Evolutionary conservation across 805 yeast species (phyloP), one percentile per base, ranked within the genome.

Genomic region (Metschnikowia corniflorae): DNA sequence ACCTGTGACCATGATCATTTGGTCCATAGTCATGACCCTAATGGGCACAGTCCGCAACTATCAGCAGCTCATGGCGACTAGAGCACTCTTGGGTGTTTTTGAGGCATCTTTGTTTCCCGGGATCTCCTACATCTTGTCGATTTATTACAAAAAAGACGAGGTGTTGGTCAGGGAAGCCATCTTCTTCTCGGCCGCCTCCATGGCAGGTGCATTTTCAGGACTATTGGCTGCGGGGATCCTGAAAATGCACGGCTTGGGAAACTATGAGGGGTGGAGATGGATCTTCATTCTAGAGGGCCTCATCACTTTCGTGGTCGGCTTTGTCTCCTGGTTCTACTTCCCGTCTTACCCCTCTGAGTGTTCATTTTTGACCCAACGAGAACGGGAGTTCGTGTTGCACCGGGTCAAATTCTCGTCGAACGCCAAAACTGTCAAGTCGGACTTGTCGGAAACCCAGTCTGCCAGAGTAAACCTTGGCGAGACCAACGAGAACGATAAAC

Each of bases 191-290:
- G 77, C 82, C 33, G 80, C 88, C 3, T 75, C 82, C 46, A 66
- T 82, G 35, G 86, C 89, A 3, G 88, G 91, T 57, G 87, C 84
- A 16, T 82, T 84, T 47, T 82, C 83, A 7, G 88, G 88, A 39
- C 77, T 85, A 18, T 70, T 82, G 45, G 87, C 89, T 8, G 78
- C 73, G 47, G 76, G 75, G 44, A 73, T 80, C 42, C 59, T 75
- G 46, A 78, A 77, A 26, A 63, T 82, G 47, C 69, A 77, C 43
- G 68, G 68, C 3, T 33, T 29, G n/a, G 43, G 43, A 2, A 39
- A 42, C 23, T 37, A 37, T 34, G 47, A 33, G 16, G 43, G 40
- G 8, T 43, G 47, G 47, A 37, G 43, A 22, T 43, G 47, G 47
- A 41, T 43, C 12, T 43, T 43, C 26, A 43, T 43, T 13, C 22